Base-by-base conservation (phyloP, 192 early-diverging fungal species). In the Backusella luteola region DNA sequence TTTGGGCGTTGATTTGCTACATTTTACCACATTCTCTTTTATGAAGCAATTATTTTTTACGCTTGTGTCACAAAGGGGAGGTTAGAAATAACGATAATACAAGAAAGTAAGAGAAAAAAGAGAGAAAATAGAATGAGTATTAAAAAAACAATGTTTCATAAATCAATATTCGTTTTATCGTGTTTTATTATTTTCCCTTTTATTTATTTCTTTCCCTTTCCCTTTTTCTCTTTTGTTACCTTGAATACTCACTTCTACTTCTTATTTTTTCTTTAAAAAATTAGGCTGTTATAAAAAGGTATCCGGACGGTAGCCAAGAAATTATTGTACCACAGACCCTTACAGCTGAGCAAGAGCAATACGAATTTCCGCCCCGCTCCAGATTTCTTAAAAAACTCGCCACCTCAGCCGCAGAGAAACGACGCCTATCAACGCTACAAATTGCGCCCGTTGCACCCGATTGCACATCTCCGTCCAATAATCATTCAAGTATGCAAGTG, bases 311-410 rank as follows among this genome's bases (percentile, higher is more conserved):
- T 46, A 46, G 52, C 11, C 72, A 69, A 39, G 78, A 79, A 41
- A 79, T 79, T 32, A 73, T 79, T 26, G 73, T 79, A 34, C 78
- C 78, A 42, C 78, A 79, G 52, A 70, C 63, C 26, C 44, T 79
- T 32, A 79, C 78, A 17, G 14, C 66, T 34, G 78, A 79, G 59
- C 78, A 79, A 71, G 73, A 79, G 34, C 73, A 79, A 41, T 79
- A 79, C 66, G 78, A 79, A 67, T 79, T 79, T 39, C 78, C 78
- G 63, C 78, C 78, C 41, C 56, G 78, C 38, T 79, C 78, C 7
- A 32, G 67, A 46, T 74, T 79, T 68, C 63, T 79, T 14, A 79
- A 75, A 32, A 73, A 71, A 39, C 34, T 79, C 21, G 72, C 78
- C 52, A 75, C 49, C 14, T 77, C 76, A 15, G 59, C 76, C 12